Base-by-base conservation (phyloP, 148 eudicot species). In the Rhododendron mucronatum region DNA sequence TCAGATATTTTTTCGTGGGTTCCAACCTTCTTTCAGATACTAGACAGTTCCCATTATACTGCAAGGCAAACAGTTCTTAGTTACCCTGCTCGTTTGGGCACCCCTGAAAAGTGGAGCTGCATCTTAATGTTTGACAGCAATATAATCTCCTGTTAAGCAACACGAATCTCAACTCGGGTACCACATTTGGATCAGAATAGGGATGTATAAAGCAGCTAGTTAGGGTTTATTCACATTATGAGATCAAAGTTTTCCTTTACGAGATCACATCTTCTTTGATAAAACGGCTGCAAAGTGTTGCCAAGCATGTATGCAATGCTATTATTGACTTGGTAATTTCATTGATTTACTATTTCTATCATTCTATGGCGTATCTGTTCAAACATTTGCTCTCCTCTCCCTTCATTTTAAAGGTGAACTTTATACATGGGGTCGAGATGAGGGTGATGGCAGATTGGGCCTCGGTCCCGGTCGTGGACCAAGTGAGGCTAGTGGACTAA, bases 401-500 rank as follows among this genome's bases (percentile, higher is more conserved):
- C 12, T 80, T 45, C 33, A 57, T 35, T 84, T 47, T 48, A 35
- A 47, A 96, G 99, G 99, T 83, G 93, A 94, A 87, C 84, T 97
- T 45, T 97, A 94, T 90, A 93, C 95, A 26, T 97, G 99, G 99
- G 99, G 99, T 47, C 94, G 99, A 89, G 99, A 97, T 85, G 99
- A 97, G 93, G 99, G 99, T 21, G 99, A 97, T 23, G 99, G 99
- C 84, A 91, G 99, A 90, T 88, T 97, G 83, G 99, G 99, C 85
- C 97, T 95, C 85, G 99, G 99, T 74, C 98, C 99, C 83, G 92
- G 89, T 80, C 97, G 98, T 88, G 99, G 99, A 86, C 99, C 99
- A 74, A 92, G 94, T 86, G 90, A 92, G 87, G 91, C 98, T 14
- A 98, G 99, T 77, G 99, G 97, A 84, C 92, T 94, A 86, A 92